Evolutionary conservation across 768 basidiomycete genomes (phyloP), one percentile per base, ranked within the genome.

Genomic region (Gloeostereum incarnatum): DNA sequence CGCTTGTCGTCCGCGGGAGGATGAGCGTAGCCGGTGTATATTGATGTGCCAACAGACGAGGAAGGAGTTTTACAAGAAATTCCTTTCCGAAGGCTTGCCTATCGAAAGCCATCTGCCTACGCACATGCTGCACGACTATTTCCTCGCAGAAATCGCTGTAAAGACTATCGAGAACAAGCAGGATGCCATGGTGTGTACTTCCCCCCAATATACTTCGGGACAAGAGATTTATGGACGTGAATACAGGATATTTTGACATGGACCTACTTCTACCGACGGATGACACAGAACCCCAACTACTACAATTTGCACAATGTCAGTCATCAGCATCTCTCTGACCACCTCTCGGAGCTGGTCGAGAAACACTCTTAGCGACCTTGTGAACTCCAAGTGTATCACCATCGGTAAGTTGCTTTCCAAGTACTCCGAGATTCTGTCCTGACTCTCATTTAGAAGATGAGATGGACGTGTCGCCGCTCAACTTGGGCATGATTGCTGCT

Each of bases 141-240:
- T 98, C 77, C 72, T 97, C 36, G 91, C 94, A 0, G 96, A 98
- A 59, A 96, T 98, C 46, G 93, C 93, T 6, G 92, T 97, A 29
- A 94, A 92, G 64, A 98, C 93, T 9, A 97, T 98, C 41, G 92
- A 98, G 63, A 98, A 97, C 61, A 99, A 99, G 66, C 94, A 99
- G 59, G 90, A 96, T 55, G 88, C 88, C 0, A 86, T 91, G 84
- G 86, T 84, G 44, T 18, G 64, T 57, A 14, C 17, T 25, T 22
- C 31, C 5, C 1, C 29, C 29, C 11, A 31, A 6, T 5, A 29
- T 8, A 22, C 18, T 11, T 32, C 41, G n/a, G 37, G 13, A 29
- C 34, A 25, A 40, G 38, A 41, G 2, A 6, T 14, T 39, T 0
- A n/a, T n/a, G n/a, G n/a, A n/a, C n/a, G n/a, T n/a, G 30, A 33